Conservation (phyloP, 208 protist species). For the Crithidia acanthocephali region DNA sequence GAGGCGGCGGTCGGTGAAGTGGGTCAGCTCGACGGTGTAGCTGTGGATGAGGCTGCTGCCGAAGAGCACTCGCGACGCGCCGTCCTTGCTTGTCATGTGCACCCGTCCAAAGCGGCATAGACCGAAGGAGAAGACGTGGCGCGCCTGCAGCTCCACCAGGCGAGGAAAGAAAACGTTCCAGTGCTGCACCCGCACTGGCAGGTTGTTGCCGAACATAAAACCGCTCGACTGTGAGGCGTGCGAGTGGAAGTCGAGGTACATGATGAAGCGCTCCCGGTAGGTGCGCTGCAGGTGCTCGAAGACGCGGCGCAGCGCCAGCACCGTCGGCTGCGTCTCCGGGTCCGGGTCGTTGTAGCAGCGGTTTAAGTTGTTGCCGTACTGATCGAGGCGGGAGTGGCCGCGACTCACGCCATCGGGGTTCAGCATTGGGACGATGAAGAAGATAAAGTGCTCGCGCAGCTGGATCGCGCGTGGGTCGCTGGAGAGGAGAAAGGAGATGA, state of each 20-base stretch:
- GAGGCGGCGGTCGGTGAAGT: slow-evolving; percentile 75
- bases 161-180: slow-evolving; percentile 86
- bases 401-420: slow-evolving; percentile 95
- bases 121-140: slow-evolving; percentile 71
- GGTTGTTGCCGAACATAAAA: slow-evolving; percentile 94
- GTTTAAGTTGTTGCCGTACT: slow-evolving; percentile 94
- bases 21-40: slow-evolving; percentile 86
- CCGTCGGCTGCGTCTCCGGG: slow-evolving; percentile 73
- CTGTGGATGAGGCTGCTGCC: slow-evolving; percentile 75
- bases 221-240: slow-evolving; percentile 90
- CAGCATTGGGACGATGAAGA: slow-evolving; percentile 93
- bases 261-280: slow-evolving; percentile 76
- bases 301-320: slow-evolving; percentile 78
- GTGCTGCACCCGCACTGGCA: slow-evolving; percentile 77
- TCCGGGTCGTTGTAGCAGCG: slow-evolving; percentile 92
- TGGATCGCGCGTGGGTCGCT: slow-evolving; percentile 60
- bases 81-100: slow-evolving; percentile 85
- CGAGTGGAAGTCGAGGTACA: slow-evolving; percentile 95
- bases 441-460: slow-evolving; percentile 92
- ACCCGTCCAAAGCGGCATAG: slow-evolving; percentile 75
- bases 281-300: slow-evolving; percentile 73
- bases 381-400: slow-evolving; percentile 94
- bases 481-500: slow-evolving; percentile 87
- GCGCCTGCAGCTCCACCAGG: slow-evolving; percentile 76
- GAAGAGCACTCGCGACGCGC: slow-evolving; percentile 85